Base-by-base conservation (phyloP, 768 basidiomycete genomes). In the Boletus barrowsii region DNA sequence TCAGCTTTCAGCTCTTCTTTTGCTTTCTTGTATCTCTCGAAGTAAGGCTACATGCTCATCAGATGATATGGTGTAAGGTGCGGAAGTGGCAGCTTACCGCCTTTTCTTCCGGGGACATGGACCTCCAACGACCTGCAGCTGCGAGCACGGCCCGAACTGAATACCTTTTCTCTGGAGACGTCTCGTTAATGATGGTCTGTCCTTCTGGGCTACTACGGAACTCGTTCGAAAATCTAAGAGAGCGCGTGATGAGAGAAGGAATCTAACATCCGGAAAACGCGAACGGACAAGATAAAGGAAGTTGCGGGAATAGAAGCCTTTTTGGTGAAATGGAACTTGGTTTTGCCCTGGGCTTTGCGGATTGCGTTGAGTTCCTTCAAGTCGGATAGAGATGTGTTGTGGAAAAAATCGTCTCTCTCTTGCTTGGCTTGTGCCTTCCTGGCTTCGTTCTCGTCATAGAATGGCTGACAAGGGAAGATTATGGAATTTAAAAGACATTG, bases 361-460 rank as follows among this genome's bases (percentile, higher is more conserved):
- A 66, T 62, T 15, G 63, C 64, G 49, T 77, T 77, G 50, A 77
- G 61, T 22, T 62, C 56, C 24, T 45, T 66, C 7, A 75, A 26
- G 4, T 70, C 54, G 3, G 43, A 13, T 0, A 35, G 10, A 20
- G 70, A 59, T 1, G 60, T 39, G 3, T 59, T 57, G 42, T 58
- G 54, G 52, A 67, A 69, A 55, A 70, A 78, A 0, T 69, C 67
- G 8, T 62, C 61, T 47, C 59, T 58, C 5, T 64, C 59, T 35
- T 67, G 40, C 8, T 18, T 10, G 18, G 65, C 64, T 43, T 67
- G 57, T 3, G 17, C 58, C 24, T 61, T 64, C n/a, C 57, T 29
- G 9, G 13, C 47, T 26, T 58, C 56, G 4, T 33, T 49, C 32
- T 61, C 62, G 30, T 72, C 67, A 41, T 57, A 49, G 33, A 61